Evolutionary conservation across 1,139 yeast species (phyloP), one percentile per base, ranked within the genome.

Genomic region (Magnusiomyces tetraspermus): DNA sequence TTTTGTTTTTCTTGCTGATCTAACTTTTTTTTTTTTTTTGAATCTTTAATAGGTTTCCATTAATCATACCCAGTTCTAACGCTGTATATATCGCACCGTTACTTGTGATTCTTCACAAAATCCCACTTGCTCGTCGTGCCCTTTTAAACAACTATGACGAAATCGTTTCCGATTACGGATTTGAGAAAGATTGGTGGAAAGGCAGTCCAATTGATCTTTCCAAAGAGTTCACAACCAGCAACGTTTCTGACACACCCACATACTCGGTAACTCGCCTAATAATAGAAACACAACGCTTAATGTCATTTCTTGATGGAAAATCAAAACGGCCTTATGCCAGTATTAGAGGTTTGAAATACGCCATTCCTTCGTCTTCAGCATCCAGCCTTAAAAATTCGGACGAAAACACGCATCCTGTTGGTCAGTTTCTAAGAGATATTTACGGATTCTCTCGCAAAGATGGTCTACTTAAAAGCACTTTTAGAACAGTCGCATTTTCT

Each of bases 111-210:
- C 57, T 76, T n/a, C 73, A 73, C 48, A 64, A 69, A 41, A 67
- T 77, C 19, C 76, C 79, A 0, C 55, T 59, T 5, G 71, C 76
- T 22, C 63, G 74, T 19, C 66, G 67, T 38, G 61, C 67, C 0
- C 58, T 76, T 1, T 60, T 72, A 46, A 59, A 63, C 2, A 70
- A 67, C 41, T 65, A 69, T n/a, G 53, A 52, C 10, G 61, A 59
- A 28, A 19, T 61, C n/a, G 68, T 67, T 43, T 55, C 59, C 0
- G 67, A 68, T 15, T 70, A 75, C 51, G 76, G 76, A 0, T 74
- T 63, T 53, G 63, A 69, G 6, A 65, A 68, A 2, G 61, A 65
- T 44, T 76, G 80, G 80, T 76, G 76, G 73, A 69, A 63, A 47
- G 72, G 73, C 3, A 71, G 69, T 2, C 55, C 61, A 10, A 60